These are phyloP conservation scores for Hypoxylon trugodes DNA, from an alignment of 495 filamentous ascomycete genomes.

Conservation along the genomic window DNA sequence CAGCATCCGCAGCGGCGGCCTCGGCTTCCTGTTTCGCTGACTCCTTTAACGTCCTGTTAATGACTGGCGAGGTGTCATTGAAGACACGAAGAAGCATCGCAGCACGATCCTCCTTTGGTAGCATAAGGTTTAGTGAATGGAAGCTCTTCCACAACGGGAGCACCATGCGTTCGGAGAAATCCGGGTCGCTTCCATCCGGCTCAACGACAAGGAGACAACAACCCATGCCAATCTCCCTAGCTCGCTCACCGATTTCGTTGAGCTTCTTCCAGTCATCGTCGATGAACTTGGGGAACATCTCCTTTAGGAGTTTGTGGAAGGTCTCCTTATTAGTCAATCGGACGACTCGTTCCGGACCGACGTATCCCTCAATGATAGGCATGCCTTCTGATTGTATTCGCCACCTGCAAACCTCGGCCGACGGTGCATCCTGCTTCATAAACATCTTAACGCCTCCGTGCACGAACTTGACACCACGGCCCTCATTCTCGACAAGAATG, in stretches of 20 bases:
- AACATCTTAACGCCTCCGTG: constrained; percentile 99
- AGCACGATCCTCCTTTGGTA: constrained; percentile 93
- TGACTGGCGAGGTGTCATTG: constrained; percentile 81
- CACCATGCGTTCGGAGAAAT: constrained; percentile 81
- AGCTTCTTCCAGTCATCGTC: constrained; percentile 74
- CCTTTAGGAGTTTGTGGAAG: constrained; percentile 78
- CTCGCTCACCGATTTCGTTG: constrained; percentile 86
- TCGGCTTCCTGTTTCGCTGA: constrained; percentile 44
- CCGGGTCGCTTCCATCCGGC: constrained; percentile 70
- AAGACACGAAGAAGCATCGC: constrained; percentile 92
- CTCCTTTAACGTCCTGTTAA: constrained; percentile 63
- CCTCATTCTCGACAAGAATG: constrained; percentile 84
- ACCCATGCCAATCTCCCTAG: constrained; percentile 81
- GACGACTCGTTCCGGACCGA: constrained; percentile 80
- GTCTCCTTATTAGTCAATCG: constrained; percentile 77
- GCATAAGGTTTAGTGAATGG: constrained; percentile 90
- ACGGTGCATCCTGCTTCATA: constrained; percentile 93
- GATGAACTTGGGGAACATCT: constrained; percentile 92
- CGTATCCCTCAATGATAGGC: constrained; percentile 84
- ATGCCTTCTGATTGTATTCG: constrained; percentile 94
- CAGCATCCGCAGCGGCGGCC: constrained; percentile 35
- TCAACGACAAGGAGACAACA: constrained; percentile 90
- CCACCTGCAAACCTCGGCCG: constrained; percentile 85
- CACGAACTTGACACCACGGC: constrained; percentile 90
- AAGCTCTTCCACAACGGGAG: constrained; percentile 92